Base-by-base conservation (phyloP, 106 monocot species). In the Dendrobium officinale region DNA sequence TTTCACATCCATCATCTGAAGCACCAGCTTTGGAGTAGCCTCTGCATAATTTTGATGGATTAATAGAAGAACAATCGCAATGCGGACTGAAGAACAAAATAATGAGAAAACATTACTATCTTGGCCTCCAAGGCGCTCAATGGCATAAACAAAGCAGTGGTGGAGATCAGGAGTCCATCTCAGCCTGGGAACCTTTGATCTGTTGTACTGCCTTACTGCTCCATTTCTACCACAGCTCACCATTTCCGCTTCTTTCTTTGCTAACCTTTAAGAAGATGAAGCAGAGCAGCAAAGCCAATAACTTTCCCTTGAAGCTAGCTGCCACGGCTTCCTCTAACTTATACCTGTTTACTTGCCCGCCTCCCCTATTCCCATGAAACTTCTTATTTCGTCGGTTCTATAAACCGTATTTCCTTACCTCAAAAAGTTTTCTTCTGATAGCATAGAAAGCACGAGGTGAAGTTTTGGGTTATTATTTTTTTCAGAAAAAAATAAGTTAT, bases 131-230 rank as follows among this genome's bases (percentile, higher is more conserved):
- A 97, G 96, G 59, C 79, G 82, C 55, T 97, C 89, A 77, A 97
- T 90, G 83, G 93, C 96, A 20, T 89, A 85, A 61, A 94, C 86
- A 74, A 97, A 97, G 87, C 87, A 90, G 73, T 73, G 86, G 73
- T 97, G 93, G 81, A 97, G 96, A 26, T 97, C 94, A 49, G 93
- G 92, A 45, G 94, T 97, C 96, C 96, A 97, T 86, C 88, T 89
- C 80, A 97, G 80, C 7, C 96, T 83, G 67, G 96, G 96, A 59
- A 97, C 90, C 81, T 92, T 94, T 45, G 96, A 97, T 83, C 96
- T 82, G n/a, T 90, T 83, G 81, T 97, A 97, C 78, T 90, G 96
- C 80, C 96, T 92, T 81, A 93, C 91, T 51, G 86, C 77, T 74
- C 87, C 88, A 67, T 84, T 93, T 81, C 91, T 93, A 13, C 89